Evolutionary conservation across 495 filamentous ascomycete species (phyloP).

Genomic region (Parmelia sp.): DNA sequence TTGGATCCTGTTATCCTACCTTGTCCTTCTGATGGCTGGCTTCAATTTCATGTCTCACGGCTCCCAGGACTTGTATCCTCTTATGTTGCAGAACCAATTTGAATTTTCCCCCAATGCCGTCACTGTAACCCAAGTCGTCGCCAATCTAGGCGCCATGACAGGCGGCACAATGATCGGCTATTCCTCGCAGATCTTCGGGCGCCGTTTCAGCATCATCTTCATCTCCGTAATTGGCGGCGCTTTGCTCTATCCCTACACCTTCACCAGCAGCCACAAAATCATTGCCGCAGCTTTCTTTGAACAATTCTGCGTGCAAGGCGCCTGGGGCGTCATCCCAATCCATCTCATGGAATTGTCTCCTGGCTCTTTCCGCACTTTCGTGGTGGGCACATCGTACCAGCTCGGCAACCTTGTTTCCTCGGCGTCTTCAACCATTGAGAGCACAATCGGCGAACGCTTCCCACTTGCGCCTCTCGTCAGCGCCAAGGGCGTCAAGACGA

Average conservation of each 20-base stretch:
- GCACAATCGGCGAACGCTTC: constrained; percentile 74
- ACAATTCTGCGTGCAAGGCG: constrained; percentile 84
- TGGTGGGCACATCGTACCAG: constrained; percentile 78
- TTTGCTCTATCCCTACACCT: constrained; percentile 76
- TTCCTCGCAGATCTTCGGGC: constrained; percentile 72
- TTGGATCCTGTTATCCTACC: constrained; percentile 72
- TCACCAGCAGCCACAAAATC: constrained; percentile 51
- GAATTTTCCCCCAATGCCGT: constrained; percentile 62
- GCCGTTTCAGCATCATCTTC: constrained; percentile 72
- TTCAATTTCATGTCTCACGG: constrained; percentile 96
- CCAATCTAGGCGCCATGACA: constrained; percentile 72
- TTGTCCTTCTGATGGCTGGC: constrained; percentile 80
- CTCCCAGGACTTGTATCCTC: constrained; percentile 86
- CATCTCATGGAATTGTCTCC: constrained; percentile 85
- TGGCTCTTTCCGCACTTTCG: constrained; percentile 74
- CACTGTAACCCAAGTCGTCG: constrained; percentile 78
- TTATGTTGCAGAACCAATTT: constrained; percentile 74
- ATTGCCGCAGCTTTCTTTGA: constrained; percentile 87
- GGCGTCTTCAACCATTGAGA: constrained; percentile 76
- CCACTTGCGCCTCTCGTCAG: constrained; percentile 55
- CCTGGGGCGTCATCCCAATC: constrained; percentile 79
- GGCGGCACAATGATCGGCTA: constrained; percentile 77
- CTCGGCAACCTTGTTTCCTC: constrained; percentile 78
- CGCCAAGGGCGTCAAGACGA: constrained; percentile 30
- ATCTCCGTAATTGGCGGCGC: constrained; percentile 72